phyloP scores from a whole-genome alignment of 495 filamentous ascomycete species.

The Penicillium cinerascens region DNA sequence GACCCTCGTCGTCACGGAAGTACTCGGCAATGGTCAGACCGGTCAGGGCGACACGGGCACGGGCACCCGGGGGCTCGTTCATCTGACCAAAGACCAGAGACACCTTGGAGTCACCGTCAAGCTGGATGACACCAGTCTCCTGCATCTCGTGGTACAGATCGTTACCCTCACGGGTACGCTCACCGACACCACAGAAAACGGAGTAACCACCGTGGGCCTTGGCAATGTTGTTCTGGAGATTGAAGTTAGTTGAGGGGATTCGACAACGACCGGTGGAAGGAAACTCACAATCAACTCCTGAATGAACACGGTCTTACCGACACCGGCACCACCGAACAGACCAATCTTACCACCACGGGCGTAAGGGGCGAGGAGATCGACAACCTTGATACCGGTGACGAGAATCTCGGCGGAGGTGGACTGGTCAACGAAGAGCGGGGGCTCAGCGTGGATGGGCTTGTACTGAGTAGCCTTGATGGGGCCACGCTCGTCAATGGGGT shows the following conservation, averaged over 20 bases:
- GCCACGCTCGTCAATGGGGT: slow-evolving; percentile 99
- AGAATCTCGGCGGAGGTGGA: slow-evolving; percentile 93
- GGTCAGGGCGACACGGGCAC: slow-evolving; percentile 99
- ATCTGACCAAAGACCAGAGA: slow-evolving; percentile 99
- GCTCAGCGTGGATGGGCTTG: slow-evolving; percentile 89
- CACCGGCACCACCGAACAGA: slow-evolving; percentile 99
- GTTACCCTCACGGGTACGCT: slow-evolving; percentile 99
- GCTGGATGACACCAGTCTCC: slow-evolving; percentile 98
- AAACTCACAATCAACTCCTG: slow-evolving; percentile 88
- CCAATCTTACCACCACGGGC: slow-evolving; percentile 99
- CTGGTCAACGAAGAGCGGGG: slow-evolving; percentile 88
- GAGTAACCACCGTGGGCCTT: slow-evolving; percentile 99
- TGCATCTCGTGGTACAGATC: slow-evolving; percentile 99
- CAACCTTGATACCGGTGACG: slow-evolving; percentile 99
- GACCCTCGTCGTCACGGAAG: slow-evolving; percentile 96
- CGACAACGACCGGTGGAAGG: background rate
- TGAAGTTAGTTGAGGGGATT: background rate
- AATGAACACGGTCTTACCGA: slow-evolving; percentile 99
- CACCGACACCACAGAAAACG: slow-evolving; percentile 99
- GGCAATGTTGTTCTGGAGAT: slow-evolving; percentile 90
- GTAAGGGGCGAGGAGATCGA: slow-evolving; percentile 96
- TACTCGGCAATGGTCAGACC: slow-evolving; percentile 88
- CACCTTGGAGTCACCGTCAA: slow-evolving; percentile 99
- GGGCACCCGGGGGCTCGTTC: slow-evolving; percentile 99
- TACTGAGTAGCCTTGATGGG: slow-evolving; percentile 89